These are phyloP conservation scores for Scheffersomyces coipomensis DNA, from an alignment of 805 yeast species.

Conservation along the genomic window DNA sequence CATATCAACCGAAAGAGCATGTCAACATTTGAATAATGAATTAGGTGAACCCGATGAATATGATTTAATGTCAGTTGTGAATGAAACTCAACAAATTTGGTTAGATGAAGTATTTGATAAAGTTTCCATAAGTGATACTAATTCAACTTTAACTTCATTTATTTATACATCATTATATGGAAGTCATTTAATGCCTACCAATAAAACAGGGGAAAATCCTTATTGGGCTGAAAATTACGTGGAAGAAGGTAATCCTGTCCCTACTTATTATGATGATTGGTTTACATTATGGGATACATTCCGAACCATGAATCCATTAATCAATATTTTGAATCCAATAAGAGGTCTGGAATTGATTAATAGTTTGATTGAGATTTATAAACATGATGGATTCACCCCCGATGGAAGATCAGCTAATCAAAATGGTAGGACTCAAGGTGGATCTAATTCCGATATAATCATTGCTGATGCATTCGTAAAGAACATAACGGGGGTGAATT, in stretches of 20 bases:
- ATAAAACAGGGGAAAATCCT: slow-evolving; percentile 31
- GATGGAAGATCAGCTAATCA: slow-evolving; percentile 36
- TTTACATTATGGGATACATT: slow-evolving; percentile 39
- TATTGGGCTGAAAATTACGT: slow-evolving; percentile 17
- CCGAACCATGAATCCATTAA: slow-evolving; percentile 30
- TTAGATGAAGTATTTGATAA: slow-evolving; percentile 21
- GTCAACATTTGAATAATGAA: slow-evolving; percentile 14
- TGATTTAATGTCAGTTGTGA: slow-evolving; percentile 12
- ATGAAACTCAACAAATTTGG: slow-evolving; percentile 17
- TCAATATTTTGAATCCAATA: slow-evolving; percentile 24
- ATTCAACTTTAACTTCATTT: slow-evolving; percentile 9
- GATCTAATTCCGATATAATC: slow-evolving; percentile 33
- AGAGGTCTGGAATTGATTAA: slow-evolving; percentile 26
- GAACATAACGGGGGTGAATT: slow-evolving; percentile 20
- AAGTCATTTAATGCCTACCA: slow-evolving; percentile 26
- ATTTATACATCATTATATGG: slow-evolving; percentile 28
- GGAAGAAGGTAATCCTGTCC: slow-evolving; percentile 18
- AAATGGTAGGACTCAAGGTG: slow-evolving; percentile 38
- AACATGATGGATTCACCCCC: slow-evolving; percentile 33
- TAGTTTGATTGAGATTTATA: slow-evolving; percentile 24
- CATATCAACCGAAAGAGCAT: slow-evolving; percentile 25
- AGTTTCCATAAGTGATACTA: slow-evolving; percentile 12
- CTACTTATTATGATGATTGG: slow-evolving; percentile 32
- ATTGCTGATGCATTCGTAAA: slow-evolving; percentile 35
- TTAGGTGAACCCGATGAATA: slow-evolving; percentile 13